Conservation (phyloP, 2,329 filamentous ascomycete species). For the Cyclaneusma minus region DNA sequence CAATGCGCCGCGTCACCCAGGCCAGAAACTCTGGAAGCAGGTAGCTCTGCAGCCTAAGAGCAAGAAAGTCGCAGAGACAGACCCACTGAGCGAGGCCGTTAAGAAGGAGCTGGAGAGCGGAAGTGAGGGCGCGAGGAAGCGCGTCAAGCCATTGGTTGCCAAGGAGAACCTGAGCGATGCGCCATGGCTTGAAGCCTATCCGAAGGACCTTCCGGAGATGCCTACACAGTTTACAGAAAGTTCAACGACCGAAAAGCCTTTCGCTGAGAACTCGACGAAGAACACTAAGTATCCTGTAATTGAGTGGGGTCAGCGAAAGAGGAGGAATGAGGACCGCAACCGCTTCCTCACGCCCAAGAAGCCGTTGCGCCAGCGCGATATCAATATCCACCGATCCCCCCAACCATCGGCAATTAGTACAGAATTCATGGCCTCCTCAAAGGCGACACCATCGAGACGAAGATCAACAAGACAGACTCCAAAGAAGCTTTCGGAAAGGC, state of each 20-base stretch:
- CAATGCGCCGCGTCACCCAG: constrained; percentile 15
- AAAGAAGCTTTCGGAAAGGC: no score
- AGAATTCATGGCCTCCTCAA: constrained; percentile 1
- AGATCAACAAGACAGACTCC: no score
- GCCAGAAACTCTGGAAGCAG: constrained; percentile 20
- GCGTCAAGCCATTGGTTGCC: constrained; percentile 12
- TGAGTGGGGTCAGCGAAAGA: constrained; percentile 15
- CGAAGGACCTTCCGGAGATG: constrained; percentile 1
- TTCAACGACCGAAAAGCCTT: background rate
- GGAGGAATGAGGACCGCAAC: constrained; percentile 18
- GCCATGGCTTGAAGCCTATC: constrained; percentile 13
- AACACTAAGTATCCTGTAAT: constrained; percentile 3
- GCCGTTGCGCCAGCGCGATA: constrained; percentile 8
- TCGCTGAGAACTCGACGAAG: background rate
- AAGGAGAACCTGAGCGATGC: constrained; percentile 19
- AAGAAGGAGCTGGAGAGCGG: constrained; percentile 20
- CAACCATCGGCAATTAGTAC: constrained; percentile 1
- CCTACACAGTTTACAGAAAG: constrained; percentile 1
- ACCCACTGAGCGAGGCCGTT: constrained; percentile 5
- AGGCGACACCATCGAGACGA: no score
- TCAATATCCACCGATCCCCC: constrained; percentile 5
- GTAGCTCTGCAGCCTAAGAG: constrained; percentile 4
- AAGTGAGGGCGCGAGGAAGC: constrained; percentile 21
- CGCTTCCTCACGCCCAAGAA: constrained; percentile 18
- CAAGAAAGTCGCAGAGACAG: constrained; percentile 12